Evolutionary conservation across 192 early-diverging fungal genomes (phyloP), one percentile per base, ranked within the genome.

Genomic region (Ambispora gerdemannii): DNA sequence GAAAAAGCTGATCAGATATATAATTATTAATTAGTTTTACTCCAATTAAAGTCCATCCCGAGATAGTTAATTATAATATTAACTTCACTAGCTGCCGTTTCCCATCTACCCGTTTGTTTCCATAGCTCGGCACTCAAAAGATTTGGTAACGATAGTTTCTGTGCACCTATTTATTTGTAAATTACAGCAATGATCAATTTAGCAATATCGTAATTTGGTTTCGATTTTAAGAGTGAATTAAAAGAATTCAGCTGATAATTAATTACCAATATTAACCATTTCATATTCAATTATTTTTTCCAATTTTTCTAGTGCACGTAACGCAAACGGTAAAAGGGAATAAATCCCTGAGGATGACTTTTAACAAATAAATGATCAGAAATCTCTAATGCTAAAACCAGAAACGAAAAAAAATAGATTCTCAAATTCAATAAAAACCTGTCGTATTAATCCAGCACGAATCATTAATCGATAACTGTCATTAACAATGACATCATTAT

Each of bases 291-390:
- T 88, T 43, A 97, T 89, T 2, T 52, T 55, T 75, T 91, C 89
- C 7, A 97, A 79, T 76, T 94, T 94, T 53, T 79, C 75, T 11
- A 95, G 65, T 2, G 88, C 84, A 4, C 91, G 82, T 49, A 93
- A 80, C 0, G 87, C 95, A 35, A 91, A 73, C n/a, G 95, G 95
- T 50, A 97, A 76, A 3, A 95, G 80, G 1, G 86, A 87, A 78
- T 88, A 95, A 25, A 95, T 86, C 1, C 95, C 95, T 13, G 93
- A 82, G 0, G 89, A 88, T 0, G 92, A 93, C 87, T 92, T 71
- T 13, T 22, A 36, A 19, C 15, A 20, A 30, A 31, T 4, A 22
- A 50, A 56, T 3, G 3, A 24, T 11, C 4, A 50, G 11, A 19
- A 58, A 31, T 20, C 47, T 34, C 61, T 34, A 56, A 22, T 20